These are phyloP conservation scores for Colletotrichum agaves DNA, from an alignment of 2,329 filamentous ascomycete genomes.

Conservation along the genomic window DNA sequence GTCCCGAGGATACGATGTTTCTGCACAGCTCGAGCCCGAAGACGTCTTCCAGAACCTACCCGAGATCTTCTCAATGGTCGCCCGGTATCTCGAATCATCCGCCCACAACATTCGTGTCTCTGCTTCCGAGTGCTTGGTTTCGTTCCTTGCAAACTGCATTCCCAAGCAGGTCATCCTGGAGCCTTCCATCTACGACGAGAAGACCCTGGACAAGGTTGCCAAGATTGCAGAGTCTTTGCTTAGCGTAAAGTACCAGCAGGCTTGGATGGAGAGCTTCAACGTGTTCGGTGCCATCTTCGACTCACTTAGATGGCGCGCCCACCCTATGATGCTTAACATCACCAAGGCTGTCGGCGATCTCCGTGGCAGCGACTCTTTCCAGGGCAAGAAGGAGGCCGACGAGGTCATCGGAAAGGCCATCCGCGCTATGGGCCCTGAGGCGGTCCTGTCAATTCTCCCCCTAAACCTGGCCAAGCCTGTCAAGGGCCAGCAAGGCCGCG, in stretches of 20 bases:
- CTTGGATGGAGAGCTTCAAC: conserved; percentile 94
- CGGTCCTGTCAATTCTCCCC: conserved; percentile 83
- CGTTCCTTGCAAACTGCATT: conserved; percentile 90
- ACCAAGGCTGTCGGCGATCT: conserved; percentile 87
- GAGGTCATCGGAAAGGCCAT: conserved; percentile 89
- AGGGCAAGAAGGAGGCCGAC: conserved; percentile 94
- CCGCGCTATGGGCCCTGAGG: conserved; percentile 88
- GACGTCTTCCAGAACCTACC: conserved; percentile 94
- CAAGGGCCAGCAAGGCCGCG: conserved; percentile 82
- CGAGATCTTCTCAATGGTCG: conserved; percentile 82
- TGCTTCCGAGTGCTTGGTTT: conserved; percentile 93
- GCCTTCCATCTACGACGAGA: conserved; percentile 92
- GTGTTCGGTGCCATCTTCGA: conserved; percentile 90
- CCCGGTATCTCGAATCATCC: conserved; percentile 83
- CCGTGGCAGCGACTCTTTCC: conserved; percentile 86
- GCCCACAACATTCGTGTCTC: conserved; percentile 95
- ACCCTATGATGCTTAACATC: conserved; percentile 80
- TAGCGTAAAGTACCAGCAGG: conserved; percentile 90
- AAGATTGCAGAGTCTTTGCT: conserved; percentile 79
- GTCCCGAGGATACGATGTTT: conserved; percentile 93
- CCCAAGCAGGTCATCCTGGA: conserved; percentile 85
- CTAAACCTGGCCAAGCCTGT: conserved; percentile 85
- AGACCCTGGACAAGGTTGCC: conserved; percentile 83
- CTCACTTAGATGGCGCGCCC: conserved; percentile 83
- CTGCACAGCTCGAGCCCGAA: conserved; percentile 86